A percentile compares a stretch with the other conserved stretches of the same genome.
Conservation (phyloP, 2,329 filamentous ascomycete species). For the Xylaria sp. region DNA sequence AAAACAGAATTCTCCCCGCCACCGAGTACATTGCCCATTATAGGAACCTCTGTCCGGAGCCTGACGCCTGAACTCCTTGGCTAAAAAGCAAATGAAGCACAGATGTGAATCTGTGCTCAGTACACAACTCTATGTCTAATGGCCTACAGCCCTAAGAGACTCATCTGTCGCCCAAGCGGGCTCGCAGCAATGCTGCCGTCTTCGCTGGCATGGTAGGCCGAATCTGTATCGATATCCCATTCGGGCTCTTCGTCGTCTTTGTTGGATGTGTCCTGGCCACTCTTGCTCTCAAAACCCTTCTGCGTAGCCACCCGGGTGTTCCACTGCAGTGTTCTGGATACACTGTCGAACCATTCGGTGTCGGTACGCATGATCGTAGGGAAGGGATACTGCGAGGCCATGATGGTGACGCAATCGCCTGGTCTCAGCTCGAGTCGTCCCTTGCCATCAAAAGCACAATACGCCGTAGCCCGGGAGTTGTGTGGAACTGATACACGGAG, state of each 20-base stretch:
- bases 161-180: constrained; percentile 68
- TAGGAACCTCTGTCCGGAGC: not conserved
- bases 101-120: no score
- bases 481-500: constrained; percentile 82
- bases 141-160: constrained; percentile 53
- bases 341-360: constrained; percentile 95
- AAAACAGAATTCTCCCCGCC: not conserved
- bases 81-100: constrained; percentile 3
- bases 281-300: constrained; percentile 69
- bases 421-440: constrained; percentile 87
- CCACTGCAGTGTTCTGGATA: constrained; percentile 88
- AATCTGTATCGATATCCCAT: constrained; percentile 95
- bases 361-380: constrained; percentile 87
- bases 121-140: constrained; percentile 17
- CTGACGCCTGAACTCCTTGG: constrained; percentile 11
- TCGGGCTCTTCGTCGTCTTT: constrained; percentile 54
- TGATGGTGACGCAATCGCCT: constrained; percentile 93
- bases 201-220: constrained; percentile 64
- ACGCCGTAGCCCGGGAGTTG: constrained; percentile 83
- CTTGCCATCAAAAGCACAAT: constrained; percentile 97
- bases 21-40: not conserved
- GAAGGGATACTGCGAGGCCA: constrained; percentile 93
- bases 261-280: constrained; percentile 43
- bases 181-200: constrained; percentile 64
- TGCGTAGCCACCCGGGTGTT: constrained; percentile 89